Evolutionary conservation across 2,329 filamentous ascomycete species (phyloP), one percentile per base, ranked within the genome.

Genomic region (Penicillium freii): DNA sequence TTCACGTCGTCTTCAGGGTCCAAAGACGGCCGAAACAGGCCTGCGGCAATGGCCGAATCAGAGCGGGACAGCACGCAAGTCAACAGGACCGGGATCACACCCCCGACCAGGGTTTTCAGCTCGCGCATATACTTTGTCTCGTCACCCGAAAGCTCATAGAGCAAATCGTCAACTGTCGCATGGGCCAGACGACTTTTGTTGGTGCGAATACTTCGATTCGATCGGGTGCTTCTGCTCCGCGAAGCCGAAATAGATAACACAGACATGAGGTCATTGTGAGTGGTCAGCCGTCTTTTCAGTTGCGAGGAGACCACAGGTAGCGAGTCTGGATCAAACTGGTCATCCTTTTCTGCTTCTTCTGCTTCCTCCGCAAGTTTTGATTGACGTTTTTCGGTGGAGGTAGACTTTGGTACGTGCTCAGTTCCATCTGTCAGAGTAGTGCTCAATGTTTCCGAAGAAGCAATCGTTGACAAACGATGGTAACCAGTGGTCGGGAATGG

Each of bases 181-280:
- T 83, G 85, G 31, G 85, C 83, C 11, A 87, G 78, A 36, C 83
- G 82, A 68, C 84, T 89, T 58, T 87, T 85, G 65, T 86, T 86
- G 29, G 88, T 89, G 56, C 91, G 86, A 55, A 94, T 84, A 72
- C 91, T 96, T 44, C 89, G 85, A 29, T 88, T 85, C 25, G 91
- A 92, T 57, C 87, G 84, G 59, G 91, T 85, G 69, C 88, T 92
- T 69, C 82, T 86, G 58, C 82, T 84, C 57, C 87, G 82, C 48
- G 82, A 82, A 50, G 74, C 77, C 15, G 84, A 82, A 34, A 84
- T 77, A 27, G 92, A 97, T 9, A 99, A 80, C 3, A 96, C 91
- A 0, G 94, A 97, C 39, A 99, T 91, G 25, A 99, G 81, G 73
- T 99, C 94, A 17, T 92, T 92, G 74, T 97, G 92, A 58, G 90